Evolutionary conservation across 1,284 basidiomycete genomes (phyloP).

Genomic region (Tilletia horrida): DNA sequence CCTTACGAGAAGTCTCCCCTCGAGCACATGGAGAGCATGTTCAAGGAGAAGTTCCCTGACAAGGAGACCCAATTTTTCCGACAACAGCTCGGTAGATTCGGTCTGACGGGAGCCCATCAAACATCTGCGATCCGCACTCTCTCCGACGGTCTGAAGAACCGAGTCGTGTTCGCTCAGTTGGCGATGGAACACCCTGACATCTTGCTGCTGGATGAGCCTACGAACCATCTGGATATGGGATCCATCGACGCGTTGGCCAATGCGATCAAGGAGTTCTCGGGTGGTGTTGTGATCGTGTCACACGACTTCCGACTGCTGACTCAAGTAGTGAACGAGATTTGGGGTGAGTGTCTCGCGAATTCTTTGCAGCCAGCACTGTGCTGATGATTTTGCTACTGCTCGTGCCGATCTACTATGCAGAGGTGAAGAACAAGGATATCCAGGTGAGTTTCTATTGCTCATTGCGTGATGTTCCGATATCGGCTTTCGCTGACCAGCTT

Average conservation of each 20-base stretch:
- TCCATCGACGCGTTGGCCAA: constrained; percentile 91
- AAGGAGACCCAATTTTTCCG: constrained; percentile 93
- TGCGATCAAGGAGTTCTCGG: constrained; percentile 95
- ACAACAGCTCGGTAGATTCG: constrained; percentile 89
- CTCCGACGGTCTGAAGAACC: constrained; percentile 93
- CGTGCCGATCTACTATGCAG: no score
- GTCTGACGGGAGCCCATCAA: constrained; percentile 89
- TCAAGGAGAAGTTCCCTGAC: constrained; percentile 82
- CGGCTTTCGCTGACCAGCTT: no score
- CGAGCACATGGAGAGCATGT: constrained; percentile 81
- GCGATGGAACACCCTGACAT: constrained; percentile 58
- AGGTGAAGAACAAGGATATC: no score
- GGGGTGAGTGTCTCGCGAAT: constrained; percentile 63
- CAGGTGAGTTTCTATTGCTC: no score
- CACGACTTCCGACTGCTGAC: constrained; percentile 51
- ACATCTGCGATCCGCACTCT: constrained; percentile 82
- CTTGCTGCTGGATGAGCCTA: constrained; percentile 63
- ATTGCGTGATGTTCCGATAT: constrained; percentile 65
- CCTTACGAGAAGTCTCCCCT: constrained; percentile 89
- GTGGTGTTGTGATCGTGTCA: constrained; percentile 70
- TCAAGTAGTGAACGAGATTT: constrained; percentile 73
- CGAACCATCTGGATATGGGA: constrained; percentile 85
- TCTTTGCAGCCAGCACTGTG: no score
- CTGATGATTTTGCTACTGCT: no score
- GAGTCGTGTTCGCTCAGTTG: constrained; percentile 85